A percentile compares a stretch with the other conserved stretches of the same genome.
These are phyloP conservation scores for Neopestalotiopsis sp. DNA, from an alignment of 2,329 filamentous ascomycete species.

Conservation along the genomic window DNA sequence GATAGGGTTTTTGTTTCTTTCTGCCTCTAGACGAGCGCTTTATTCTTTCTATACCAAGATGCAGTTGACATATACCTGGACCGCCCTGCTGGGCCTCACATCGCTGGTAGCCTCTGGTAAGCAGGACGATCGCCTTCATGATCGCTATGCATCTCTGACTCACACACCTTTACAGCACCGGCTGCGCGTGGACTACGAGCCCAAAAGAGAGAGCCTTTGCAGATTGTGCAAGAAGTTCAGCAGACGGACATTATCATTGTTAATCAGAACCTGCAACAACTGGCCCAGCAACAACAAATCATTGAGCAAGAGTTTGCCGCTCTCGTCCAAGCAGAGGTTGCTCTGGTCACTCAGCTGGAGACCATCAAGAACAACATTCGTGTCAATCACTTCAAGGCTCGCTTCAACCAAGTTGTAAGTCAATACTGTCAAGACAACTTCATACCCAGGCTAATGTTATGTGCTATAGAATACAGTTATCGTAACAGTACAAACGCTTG, in stretches of 20 bases:
- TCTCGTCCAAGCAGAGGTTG: constrained; percentile 41
- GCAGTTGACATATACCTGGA: constrained; percentile 26
- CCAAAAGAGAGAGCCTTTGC: constrained; percentile 32
- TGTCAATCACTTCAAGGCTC: constrained; percentile 43
- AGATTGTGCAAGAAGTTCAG: constrained; percentile 37
- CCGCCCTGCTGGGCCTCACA: constrained; percentile 27
- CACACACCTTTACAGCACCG: constrained; percentile 29
- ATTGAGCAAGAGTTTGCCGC: constrained; percentile 44
- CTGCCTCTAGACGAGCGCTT: constrained; percentile 29
- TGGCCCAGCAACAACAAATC: constrained; percentile 38
- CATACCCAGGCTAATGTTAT: constrained; percentile 2
- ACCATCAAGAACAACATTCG: constrained; percentile 48
- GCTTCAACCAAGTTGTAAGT: constrained; percentile 42
- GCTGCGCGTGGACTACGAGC: constrained; percentile 26
- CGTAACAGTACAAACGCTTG: constrained; percentile 40
- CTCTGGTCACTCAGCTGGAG: constrained; percentile 41
- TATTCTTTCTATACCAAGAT: constrained; percentile 24
- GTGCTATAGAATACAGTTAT: constrained; percentile 41
- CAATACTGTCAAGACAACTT: not conserved
- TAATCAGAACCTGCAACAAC: constrained; percentile 40
- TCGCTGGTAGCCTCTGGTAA: constrained; percentile 30
- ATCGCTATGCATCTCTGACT: constrained; percentile 19
- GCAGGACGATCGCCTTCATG: constrained; percentile 4
- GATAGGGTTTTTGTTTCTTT: constrained; percentile 29
- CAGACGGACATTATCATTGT: constrained; percentile 41